These are phyloP conservation scores for Dryadomyces quercivorus DNA, from an alignment of 2,329 filamentous ascomycete genomes.

Conservation along the genomic window DNA sequence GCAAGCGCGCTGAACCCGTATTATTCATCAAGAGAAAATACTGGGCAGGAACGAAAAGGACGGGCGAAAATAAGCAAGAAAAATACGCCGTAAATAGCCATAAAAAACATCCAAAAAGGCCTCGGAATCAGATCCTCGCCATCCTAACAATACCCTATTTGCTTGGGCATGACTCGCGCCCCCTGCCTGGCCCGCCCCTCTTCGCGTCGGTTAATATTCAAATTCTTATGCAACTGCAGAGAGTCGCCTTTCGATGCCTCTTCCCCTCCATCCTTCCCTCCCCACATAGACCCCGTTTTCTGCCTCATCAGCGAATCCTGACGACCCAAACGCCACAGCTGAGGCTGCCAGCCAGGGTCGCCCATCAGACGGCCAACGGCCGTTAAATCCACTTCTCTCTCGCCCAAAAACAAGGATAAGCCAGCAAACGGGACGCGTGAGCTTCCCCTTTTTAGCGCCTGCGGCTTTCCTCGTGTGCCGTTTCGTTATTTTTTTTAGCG, in stretches of 20 bases:
- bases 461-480: neutral
- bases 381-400: too few species aligned
- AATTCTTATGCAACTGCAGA: neutral
- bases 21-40: too few species aligned
- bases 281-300: conserved; percentile 1
- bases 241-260: neutral
- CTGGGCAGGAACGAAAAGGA: too few species aligned
- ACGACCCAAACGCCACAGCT: neutral
- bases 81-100: neutral
- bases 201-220: neutral
- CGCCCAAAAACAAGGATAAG: too few species aligned
- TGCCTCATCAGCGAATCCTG: neutral
- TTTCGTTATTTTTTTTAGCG: neutral
- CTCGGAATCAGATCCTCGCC: too few species aligned
- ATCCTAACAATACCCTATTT: too few species aligned
- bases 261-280: neutral
- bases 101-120: too few species aligned
- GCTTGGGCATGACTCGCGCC: too few species aligned
- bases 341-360: conserved; percentile 3
- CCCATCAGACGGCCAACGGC: too few species aligned
- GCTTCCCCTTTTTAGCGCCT: neutral
- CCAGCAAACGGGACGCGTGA: too few species aligned
- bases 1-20: too few species aligned
- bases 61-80: neutral
- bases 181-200: neutral